Evolutionary conservation across 495 filamentous ascomycete species (phyloP).

Genomic region (Neurospora sp.): DNA sequence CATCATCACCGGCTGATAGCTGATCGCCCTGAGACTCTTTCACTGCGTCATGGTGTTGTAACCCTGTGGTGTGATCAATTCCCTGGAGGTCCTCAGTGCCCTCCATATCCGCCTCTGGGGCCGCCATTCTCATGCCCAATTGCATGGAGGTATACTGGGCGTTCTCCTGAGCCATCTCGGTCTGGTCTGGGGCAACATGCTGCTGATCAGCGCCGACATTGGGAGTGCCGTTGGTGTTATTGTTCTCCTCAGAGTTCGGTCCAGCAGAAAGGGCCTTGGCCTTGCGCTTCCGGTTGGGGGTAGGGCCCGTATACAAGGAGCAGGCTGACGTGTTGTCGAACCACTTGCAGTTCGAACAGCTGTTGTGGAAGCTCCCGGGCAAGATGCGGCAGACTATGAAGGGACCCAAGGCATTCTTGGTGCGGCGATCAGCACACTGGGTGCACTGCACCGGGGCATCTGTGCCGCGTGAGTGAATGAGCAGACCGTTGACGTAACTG

Average conservation of each 20-base stretch:
- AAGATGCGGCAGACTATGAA: slow-evolving; percentile 20
- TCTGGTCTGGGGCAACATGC: neutral
- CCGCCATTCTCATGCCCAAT: neutral
- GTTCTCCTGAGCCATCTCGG: neutral
- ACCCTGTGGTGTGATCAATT: neutral
- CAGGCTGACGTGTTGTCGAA: slow-evolving; percentile 25
- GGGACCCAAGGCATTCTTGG: slow-evolving; percentile 20
- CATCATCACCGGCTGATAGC: neutral
- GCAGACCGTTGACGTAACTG: slow-evolving; percentile 26
- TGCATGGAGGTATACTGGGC: neutral
- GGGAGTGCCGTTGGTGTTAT: neutral
- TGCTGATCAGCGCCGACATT: neutral
- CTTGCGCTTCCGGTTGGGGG: slow-evolving; percentile 26
- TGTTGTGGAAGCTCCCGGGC: slow-evolving; percentile 20
- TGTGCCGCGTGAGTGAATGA: slow-evolving; percentile 25
- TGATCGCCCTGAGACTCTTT: neutral
- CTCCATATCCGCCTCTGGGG: neutral
- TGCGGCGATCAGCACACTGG: slow-evolving; percentile 17
- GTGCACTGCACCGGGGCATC: slow-evolving; percentile 15
- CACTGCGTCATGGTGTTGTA: neutral
- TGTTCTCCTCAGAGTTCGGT: neutral
- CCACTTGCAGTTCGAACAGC: slow-evolving; percentile 31
- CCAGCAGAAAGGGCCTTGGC: slow-evolving; percentile 10
- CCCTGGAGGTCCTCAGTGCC: neutral
- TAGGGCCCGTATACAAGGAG: slow-evolving; percentile 25